A percentile compares a stretch with the other conserved stretches of the same genome.
These are phyloP conservation scores for Tuber melanosporum DNA, from an alignment of 495 filamentous ascomycete genomes.

Conservation along the genomic window DNA sequence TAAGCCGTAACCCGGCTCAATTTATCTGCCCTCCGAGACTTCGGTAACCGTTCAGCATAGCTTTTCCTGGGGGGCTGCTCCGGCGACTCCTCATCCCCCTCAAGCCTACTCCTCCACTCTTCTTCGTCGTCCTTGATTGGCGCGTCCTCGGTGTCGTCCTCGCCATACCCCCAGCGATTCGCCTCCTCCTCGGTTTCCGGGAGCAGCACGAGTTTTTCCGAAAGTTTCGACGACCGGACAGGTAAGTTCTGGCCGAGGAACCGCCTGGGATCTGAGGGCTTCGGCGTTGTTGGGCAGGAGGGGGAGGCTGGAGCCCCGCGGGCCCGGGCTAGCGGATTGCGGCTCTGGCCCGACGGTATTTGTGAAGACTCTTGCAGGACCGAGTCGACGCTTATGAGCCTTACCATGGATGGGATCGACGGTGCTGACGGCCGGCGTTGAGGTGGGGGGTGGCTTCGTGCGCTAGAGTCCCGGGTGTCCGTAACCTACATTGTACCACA, in stretches of 20 bases:
- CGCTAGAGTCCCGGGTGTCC: slow-evolving; percentile 41
- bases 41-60: slow-evolving; percentile 90
- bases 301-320: slow-evolving; percentile 43
- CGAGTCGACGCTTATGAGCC: slow-evolving; percentile 91
- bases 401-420: slow-evolving; percentile 42
- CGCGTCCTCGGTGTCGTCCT: slow-evolving; percentile 51
- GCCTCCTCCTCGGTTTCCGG: slow-evolving; percentile 71
- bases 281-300: slow-evolving; percentile 42
- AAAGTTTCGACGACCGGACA: slow-evolving; percentile 80
- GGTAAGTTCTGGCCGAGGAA: slow-evolving; percentile 69
- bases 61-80: slow-evolving; percentile 59
- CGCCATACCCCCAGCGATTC: slow-evolving; percentile 48
- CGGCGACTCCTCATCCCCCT: slow-evolving; percentile 42
- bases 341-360: slow-evolving; percentile 88
- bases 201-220: slow-evolving; percentile 90
- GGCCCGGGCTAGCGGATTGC: slow-evolving; percentile 58
- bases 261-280: slow-evolving; percentile 46
- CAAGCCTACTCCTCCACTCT: slow-evolving; percentile 52
- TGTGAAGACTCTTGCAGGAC: slow-evolving; percentile 90
- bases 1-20: slow-evolving; percentile 88
- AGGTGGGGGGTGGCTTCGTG: slow-evolving; percentile 23
- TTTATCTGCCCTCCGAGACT: slow-evolving; percentile 78
- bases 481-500: slow-evolving; percentile 38
- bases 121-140: slow-evolving; percentile 76
- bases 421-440: slow-evolving; percentile 26